Evolutionary conservation across 2,329 filamentous ascomycete species (phyloP), one percentile per base, ranked within the genome.

Genomic region (Colletotrichum paranaense): DNA sequence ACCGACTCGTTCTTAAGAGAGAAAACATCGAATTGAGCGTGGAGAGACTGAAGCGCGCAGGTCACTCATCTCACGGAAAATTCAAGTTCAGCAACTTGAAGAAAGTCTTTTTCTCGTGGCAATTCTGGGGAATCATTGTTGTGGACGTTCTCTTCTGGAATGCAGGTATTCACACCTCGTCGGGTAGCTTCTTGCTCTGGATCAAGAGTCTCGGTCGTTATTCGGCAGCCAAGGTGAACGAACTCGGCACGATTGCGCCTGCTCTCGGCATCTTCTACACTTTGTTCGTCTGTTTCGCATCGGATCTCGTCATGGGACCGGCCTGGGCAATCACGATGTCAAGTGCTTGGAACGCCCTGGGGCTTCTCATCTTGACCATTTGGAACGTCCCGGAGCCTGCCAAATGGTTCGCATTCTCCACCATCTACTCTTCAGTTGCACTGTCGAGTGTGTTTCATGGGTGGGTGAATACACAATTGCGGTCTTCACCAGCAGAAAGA

Each of bases 321-420:
- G 68, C 68, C 78, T 91, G 14, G 80, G 89, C 0, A 1, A 74
- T 74, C 4, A 74, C 68, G 12, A 30, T 72, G 38, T 67, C 72
- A 5, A 46, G 35, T 26, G 32, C 53, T 3, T 71, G 67, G 72
- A 74, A 74, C 53, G 58, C 57, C 2, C 14, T 72, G 12, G 72
- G 72, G 5, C 28, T 72, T 3, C n/a, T 68, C 14, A 88, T 90
- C 49, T 81, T 90, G 6, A 82, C 86, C 1, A 79, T 89, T 14
- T 91, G 89, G 89, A 78, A 88, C 22, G 88, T 91, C 0, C 88
- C 88, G 0, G 88, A 91, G 69, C 76, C 83, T 0, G 87, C 88
- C 0, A 81, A 85, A 16, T 90, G 88, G 87, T 89, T 89, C 67
- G 87, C 87, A 0, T 77, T 90, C 84, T 78, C 79, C 26, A 88